phyloP scores from a whole-genome alignment of 2,329 filamentous ascomycete species.

The Phyllosticta paracitricarpa region DNA sequence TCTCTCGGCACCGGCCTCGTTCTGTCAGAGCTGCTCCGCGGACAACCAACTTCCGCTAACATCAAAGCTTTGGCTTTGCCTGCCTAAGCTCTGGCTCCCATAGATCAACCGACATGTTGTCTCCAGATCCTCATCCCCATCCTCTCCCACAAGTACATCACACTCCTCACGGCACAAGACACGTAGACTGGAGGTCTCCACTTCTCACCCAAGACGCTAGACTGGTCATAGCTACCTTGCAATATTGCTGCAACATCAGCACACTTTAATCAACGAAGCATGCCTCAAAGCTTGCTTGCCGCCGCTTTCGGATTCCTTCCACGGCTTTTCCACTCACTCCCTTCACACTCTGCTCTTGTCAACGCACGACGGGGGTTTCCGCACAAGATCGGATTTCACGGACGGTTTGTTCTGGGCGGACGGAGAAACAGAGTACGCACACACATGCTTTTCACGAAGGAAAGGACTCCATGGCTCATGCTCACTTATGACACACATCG shows the following conservation, averaged over 20 bases:
- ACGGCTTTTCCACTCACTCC: too few species aligned
- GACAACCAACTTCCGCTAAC: slow-evolving; percentile 48
- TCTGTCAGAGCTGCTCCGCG: slow-evolving; percentile 59
- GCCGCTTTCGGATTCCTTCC: too few species aligned
- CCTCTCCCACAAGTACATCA: background rate
- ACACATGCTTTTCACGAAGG: background rate
- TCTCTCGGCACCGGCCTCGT: slow-evolving; percentile 59
- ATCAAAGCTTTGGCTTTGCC: slow-evolving; percentile 41
- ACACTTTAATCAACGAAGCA: too few species aligned
- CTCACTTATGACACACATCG: background rate
- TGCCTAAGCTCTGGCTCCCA: background rate
- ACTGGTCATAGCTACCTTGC: too few species aligned
- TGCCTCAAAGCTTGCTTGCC: too few species aligned
- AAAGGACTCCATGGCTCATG: background rate
- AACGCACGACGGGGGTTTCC: too few species aligned
- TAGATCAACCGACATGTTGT: background rate
- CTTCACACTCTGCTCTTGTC: too few species aligned
- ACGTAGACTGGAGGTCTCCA: too few species aligned
- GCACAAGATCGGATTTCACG: background rate
- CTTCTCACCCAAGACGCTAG: too few species aligned
- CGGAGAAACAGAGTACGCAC: background rate
- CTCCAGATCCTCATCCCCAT: background rate
- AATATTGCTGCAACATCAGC: too few species aligned
- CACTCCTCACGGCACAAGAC: background rate
- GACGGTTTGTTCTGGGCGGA: too few species aligned